Percentiles rank a stretch among this genome's conserved stretches.
Conservation (phyloP, 306 rosid species). For the Lathyrus oleraceus region DNA sequence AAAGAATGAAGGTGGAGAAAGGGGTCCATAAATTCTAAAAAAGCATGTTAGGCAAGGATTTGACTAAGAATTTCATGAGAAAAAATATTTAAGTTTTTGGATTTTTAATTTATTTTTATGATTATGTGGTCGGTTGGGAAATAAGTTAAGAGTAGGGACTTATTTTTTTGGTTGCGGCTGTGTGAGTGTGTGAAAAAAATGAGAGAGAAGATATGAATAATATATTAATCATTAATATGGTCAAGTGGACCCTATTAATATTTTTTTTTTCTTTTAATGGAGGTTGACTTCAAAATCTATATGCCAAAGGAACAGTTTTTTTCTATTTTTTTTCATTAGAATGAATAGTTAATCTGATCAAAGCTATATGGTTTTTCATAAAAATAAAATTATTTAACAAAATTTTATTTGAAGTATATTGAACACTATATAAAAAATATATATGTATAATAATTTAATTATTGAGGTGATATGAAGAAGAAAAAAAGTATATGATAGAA, state of each 20-base stretch:
- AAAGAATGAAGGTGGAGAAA: conserved; percentile 9
- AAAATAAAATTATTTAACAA: no score
- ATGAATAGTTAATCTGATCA: no score
- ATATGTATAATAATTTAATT: no score
- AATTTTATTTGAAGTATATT: no score
- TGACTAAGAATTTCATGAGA: conserved; percentile 35
- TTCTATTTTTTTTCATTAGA: background rate
- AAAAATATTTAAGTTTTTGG: background rate
- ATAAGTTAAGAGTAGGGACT: conserved; percentile 27
- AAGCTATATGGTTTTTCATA: no score
- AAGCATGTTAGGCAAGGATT: conserved; percentile 56
- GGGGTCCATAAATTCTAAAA: conserved; percentile 27
- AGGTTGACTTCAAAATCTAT: conserved; percentile 14
- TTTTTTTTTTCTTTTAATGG: background rate
- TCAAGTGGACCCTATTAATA: background rate
- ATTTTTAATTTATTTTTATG: background rate
- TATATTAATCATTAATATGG: background rate
- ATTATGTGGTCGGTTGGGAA: conserved; percentile 49
- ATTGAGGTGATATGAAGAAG: no score
- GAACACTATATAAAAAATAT: no score
- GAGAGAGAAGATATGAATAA: background rate
- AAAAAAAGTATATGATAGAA: no score
- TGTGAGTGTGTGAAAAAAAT: conserved; percentile 21
- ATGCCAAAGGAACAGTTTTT: background rate
- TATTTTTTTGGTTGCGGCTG: conserved; percentile 30